phyloP scores from a whole-genome alignment of 805 yeast genomes.

The Hermanozyma aechmeae region DNA sequence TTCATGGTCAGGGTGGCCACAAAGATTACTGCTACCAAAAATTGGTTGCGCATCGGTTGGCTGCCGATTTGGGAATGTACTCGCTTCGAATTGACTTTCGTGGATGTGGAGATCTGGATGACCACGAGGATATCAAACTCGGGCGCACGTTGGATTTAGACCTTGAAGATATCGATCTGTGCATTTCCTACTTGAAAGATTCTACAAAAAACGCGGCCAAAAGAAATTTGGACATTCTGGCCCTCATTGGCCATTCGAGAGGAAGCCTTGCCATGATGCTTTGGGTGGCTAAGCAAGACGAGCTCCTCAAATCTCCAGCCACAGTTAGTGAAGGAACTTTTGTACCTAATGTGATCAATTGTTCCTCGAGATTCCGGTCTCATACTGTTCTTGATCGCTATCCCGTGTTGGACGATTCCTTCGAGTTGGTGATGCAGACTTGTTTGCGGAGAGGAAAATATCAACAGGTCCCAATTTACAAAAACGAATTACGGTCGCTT shows the following conservation, averaged over 20 bases:
- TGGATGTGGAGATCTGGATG: conserved; percentile 73
- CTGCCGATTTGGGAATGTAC: conserved; percentile 49
- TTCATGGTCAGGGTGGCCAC: conserved; percentile 88
- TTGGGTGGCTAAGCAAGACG: conserved; percentile 49
- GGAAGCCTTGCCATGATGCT: conserved; percentile 69
- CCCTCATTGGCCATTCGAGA: conserved; percentile 72
- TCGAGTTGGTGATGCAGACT: conserved; percentile 20
- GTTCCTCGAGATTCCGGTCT: conserved; percentile 63
- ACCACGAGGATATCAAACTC: conserved; percentile 11
- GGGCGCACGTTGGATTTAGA: conserved; percentile 63
- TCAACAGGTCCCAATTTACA: conserved; percentile 32
- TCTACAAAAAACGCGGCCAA: conserved; percentile 26
- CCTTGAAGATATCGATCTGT: conserved; percentile 50
- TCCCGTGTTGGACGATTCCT: conserved; percentile 11
- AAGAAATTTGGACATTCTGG: conserved; percentile 36
- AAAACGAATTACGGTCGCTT: conserved; percentile 42
- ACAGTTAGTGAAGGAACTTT: conserved; percentile 20
- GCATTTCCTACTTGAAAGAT: conserved; percentile 21
- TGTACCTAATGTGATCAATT: conserved; percentile 63
- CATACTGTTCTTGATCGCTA: conserved; percentile 35
- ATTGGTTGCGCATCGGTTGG: conserved; percentile 48
- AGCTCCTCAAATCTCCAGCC: conserved; percentile 17
- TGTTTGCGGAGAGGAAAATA: conserved; percentile 43
- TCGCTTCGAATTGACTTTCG: conserved; percentile 78
- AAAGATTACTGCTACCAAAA: conserved; percentile 70